Conservation (phyloP, 331 rosid genomes). For the Acacia concinna region DNA sequence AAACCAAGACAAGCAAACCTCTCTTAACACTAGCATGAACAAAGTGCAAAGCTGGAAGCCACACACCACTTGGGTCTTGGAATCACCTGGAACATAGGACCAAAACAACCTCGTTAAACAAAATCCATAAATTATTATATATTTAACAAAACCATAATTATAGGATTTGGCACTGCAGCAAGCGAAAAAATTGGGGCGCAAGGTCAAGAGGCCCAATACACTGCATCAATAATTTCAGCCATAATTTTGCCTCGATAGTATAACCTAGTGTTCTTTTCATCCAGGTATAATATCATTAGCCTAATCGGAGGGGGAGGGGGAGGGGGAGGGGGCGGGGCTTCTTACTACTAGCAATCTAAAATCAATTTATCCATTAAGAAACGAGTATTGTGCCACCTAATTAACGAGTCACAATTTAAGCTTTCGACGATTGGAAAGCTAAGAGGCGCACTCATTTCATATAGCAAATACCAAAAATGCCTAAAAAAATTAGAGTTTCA, state of each 20-base stretch:
- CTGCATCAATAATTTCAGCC: neutral
- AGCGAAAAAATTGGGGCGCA: neutral
- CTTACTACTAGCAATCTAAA: neutral
- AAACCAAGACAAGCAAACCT: constrained; percentile 36
- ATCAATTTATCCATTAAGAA: neutral
- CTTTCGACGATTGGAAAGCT: neutral
- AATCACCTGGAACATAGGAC: constrained; percentile 53
- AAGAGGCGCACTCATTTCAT: neutral
- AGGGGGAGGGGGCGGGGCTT: no score
- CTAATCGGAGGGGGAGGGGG: neutral
- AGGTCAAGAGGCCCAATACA: neutral
- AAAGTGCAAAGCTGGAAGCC: constrained; percentile 19
- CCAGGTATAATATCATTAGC: neutral
- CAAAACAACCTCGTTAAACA: neutral
- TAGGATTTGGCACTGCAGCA: neutral
- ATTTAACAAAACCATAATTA: neutral
- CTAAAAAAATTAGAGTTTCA: constrained; percentile 22
- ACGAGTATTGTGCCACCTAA: neutral
- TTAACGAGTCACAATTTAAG: neutral
- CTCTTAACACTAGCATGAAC: constrained; percentile 9
- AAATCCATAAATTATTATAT: neutral
- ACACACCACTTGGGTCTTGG: constrained; percentile 33
- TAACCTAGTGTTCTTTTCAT: neutral
- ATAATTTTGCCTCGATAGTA: neutral
- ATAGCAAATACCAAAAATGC: neutral